Evolutionary conservation across 2,329 filamentous ascomycete species (phyloP).

Genomic region (Aureobasidium leucospermi): DNA sequence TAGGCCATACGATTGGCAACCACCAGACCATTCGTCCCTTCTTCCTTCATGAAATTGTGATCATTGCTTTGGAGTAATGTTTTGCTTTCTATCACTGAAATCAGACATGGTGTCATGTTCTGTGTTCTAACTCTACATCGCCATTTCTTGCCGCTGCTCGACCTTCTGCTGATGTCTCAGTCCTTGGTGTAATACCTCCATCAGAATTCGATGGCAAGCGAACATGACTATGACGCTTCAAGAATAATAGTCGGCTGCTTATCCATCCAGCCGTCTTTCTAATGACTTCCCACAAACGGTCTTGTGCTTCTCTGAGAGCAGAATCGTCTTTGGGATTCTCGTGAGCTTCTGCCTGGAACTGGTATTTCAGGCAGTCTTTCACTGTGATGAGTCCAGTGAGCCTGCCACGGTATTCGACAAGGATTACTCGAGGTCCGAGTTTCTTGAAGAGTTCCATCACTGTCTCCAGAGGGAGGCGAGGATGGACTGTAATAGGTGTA

Average conservation of each 20-base stretch:
- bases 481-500: slow-evolving; percentile 85
- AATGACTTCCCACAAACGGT: slow-evolving; percentile 52
- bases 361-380: slow-evolving; percentile 94
- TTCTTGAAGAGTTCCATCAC: slow-evolving; percentile 99
- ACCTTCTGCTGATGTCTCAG: background rate
- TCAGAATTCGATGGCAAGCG: slow-evolving; percentile 6
- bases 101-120: slow-evolving; percentile 16
- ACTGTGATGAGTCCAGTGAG: slow-evolving; percentile 84
- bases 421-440: slow-evolving; percentile 86
- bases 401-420: slow-evolving; percentile 82
- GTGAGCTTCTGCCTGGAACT: slow-evolving; percentile 88
- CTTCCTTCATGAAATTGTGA: background rate
- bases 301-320: slow-evolving; percentile 50
- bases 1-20: background rate
- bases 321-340: slow-evolving; percentile 62
- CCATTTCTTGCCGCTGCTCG: slow-evolving; percentile 10
- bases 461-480: slow-evolving; percentile 83
- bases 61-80: background rate
- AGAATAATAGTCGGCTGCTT: slow-evolving; percentile 7
- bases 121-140: slow-evolving; percentile 33
- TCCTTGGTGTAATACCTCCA: background rate
- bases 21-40: too few species aligned
- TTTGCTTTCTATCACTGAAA: background rate
- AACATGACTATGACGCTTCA: slow-evolving; percentile 7
- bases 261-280: slow-evolving; percentile 24